Evolutionary conservation across 2,329 filamentous ascomycete species (phyloP).

Genomic region (Botrytis pseudocinerea): DNA sequence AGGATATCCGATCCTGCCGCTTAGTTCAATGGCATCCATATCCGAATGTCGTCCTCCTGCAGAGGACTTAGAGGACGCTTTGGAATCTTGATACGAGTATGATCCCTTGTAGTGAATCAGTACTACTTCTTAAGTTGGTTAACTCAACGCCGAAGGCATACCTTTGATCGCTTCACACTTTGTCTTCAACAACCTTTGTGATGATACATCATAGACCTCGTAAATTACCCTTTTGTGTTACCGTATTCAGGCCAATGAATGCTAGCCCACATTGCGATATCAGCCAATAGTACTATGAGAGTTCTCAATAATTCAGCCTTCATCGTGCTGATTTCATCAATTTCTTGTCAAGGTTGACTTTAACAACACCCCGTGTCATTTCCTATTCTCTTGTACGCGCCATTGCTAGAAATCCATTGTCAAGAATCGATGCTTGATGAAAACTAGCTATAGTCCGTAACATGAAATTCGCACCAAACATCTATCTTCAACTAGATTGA

Average conservation of each 20-base stretch:
- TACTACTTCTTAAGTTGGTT: neutral
- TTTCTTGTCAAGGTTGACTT: neutral
- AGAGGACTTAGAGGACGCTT: neutral
- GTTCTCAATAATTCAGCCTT: neutral
- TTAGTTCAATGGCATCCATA: constrained; percentile 11
- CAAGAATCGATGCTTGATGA: neutral
- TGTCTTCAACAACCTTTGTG: neutral
- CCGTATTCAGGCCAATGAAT: neutral
- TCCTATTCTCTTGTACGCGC: neutral
- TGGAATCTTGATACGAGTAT: constrained; percentile 13
- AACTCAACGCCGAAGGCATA: neutral
- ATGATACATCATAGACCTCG: constrained; percentile 15
- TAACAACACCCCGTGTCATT: neutral
- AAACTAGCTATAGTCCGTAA: neutral
- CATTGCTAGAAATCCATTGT: too few species aligned
- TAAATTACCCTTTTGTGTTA: neutral
- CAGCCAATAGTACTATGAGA: neutral
- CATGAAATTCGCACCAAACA: neutral
- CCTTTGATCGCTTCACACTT: constrained; percentile 4
- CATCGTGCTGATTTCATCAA: neutral
- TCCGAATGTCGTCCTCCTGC: constrained; percentile 8
- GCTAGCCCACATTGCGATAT: neutral
- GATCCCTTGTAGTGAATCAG: neutral
- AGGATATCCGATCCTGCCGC: constrained; percentile 1
- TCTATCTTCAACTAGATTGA: neutral